Percentiles rank a stretch among this genome's conserved stretches.
phyloP scores from a whole-genome alignment of 2,329 filamentous ascomycete species.

The Phaeosphaeria sp. region DNA sequence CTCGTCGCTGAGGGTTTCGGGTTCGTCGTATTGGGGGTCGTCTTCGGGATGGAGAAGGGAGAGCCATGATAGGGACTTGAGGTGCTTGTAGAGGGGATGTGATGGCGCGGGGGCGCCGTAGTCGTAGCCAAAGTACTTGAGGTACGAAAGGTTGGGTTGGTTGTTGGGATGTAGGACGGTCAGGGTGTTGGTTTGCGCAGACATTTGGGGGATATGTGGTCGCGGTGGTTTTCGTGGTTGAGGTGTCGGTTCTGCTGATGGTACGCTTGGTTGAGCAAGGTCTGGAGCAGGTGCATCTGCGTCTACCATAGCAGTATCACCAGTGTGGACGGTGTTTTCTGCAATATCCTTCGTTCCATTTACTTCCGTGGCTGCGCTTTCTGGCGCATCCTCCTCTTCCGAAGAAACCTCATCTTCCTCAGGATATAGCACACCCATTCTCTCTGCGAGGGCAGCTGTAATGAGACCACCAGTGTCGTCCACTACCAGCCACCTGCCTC shows the following conservation, averaged over 20 bases:
- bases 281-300: constrained; percentile 9
- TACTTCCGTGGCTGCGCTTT: background rate
- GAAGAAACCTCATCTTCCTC: constrained; percentile 39
- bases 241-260: constrained; percentile 30
- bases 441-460: constrained; percentile 83
- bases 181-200: constrained; percentile 74
- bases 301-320: constrained; percentile 28
- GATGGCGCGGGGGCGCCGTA: constrained; percentile 64
- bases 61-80: constrained; percentile 88
- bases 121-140: constrained; percentile 92
- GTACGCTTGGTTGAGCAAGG: constrained; percentile 2
- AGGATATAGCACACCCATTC: constrained; percentile 80
- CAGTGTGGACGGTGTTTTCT: constrained; percentile 9
- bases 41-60: constrained; percentile 80
- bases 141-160: constrained; percentile 84
- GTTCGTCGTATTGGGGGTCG: constrained; percentile 77
- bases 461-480: constrained; percentile 87
- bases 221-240: constrained; percentile 36
- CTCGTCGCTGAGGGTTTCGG: constrained; percentile 65
- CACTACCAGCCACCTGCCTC: constrained; percentile 78
- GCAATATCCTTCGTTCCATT: constrained; percentile 9
- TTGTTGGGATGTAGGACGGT: constrained; percentile 82
- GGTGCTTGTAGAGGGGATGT: constrained; percentile 82
- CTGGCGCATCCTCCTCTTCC: constrained; percentile 8
- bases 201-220: constrained; percentile 61